Base-by-base conservation (phyloP, 2,329 filamentous ascomycete genomes). In the Calonectria pseudoturangicola region DNA sequence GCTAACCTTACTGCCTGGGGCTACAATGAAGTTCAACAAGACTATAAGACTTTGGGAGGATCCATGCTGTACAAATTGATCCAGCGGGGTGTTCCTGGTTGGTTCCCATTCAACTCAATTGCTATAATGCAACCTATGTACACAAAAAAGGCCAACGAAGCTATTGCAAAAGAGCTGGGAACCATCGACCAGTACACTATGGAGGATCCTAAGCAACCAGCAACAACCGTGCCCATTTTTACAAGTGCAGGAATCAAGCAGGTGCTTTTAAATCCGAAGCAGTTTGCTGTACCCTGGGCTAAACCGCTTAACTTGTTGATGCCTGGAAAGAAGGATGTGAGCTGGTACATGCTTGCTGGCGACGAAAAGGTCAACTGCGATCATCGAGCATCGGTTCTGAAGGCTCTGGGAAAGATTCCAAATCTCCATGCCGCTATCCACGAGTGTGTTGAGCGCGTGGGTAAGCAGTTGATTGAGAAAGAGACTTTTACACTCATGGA, bases 31-130 rank as follows among this genome's bases (percentile, higher is more conserved):
- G 77, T 79, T 6, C 74, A 79, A 50, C 77, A 76, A 12, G 78
- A 81, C 60, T 74, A 71, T 70, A 83, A 85, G 70, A 84, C 84
- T 1, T 78, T 85, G 9, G 83, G 84, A 4, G 86, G 87, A 0
- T 86, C 85, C 3, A 84, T 88, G 78, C 70, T 86, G 41, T 85
- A 88, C 78, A 87, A 86, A 75, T 82, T 88, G 16, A 84, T 88
- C 72, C 84, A 87, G 70, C 82, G 86, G 8, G 86, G 83, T 12
- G 76, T 88, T 10, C 87, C 87, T 0, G 83, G 83, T 18, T 86
- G 85, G 83, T 88, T 87, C 79, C 79, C 80, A 0, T 82, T 74
- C 72, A 86, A 88, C 80, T 87, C 85, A 0, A 74, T 87, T 6
- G 81, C 83, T 33, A 79, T 87, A 45, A 86, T 87, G 84, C 86